Conservation (phyloP, 2,329 filamentous ascomycete species). For the Rutstroemia sp. region DNA sequence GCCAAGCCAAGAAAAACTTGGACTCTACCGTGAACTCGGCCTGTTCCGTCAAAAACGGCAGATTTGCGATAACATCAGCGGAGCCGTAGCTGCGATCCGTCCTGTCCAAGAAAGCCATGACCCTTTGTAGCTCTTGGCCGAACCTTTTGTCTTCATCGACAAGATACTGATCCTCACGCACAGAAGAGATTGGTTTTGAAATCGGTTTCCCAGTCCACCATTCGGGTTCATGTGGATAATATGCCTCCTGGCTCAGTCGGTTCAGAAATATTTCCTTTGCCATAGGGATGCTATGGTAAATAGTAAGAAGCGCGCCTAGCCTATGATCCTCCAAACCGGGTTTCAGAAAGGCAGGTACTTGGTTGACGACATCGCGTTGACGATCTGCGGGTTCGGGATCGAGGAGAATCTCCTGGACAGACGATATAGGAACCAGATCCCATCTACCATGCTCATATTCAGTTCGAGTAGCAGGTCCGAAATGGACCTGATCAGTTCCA, state of each 20-base stretch:
- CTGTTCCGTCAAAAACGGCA: constrained; percentile 20
- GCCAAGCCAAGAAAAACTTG: constrained; percentile 23
- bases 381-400: constrained; percentile 32
- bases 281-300: constrained; percentile 52
- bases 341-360: constrained; percentile 46
- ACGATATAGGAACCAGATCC: constrained; percentile 45
- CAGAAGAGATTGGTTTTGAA: constrained; percentile 10
- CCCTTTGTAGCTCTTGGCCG: constrained; percentile 36
- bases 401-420: constrained; percentile 25
- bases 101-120: constrained; percentile 55
- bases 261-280: constrained; percentile 48
- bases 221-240: constrained; percentile 47
- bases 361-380: constrained; percentile 35
- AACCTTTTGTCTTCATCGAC: constrained; percentile 39
- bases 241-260: constrained; percentile 33
- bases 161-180: constrained; percentile 13
- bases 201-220: constrained; percentile 57
- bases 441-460: constrained; percentile 50
- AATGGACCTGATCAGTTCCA: constrained; percentile 36
- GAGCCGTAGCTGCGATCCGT: constrained; percentile 54
- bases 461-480: constrained; percentile 51
- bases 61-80: constrained; percentile 38
- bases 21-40: constrained; percentile 25
- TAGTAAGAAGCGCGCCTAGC: constrained; percentile 48
- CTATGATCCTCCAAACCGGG: constrained; percentile 32